Conservation (phyloP, 352 stramenopile genomes). For the Pythium dissotocum region DNA sequence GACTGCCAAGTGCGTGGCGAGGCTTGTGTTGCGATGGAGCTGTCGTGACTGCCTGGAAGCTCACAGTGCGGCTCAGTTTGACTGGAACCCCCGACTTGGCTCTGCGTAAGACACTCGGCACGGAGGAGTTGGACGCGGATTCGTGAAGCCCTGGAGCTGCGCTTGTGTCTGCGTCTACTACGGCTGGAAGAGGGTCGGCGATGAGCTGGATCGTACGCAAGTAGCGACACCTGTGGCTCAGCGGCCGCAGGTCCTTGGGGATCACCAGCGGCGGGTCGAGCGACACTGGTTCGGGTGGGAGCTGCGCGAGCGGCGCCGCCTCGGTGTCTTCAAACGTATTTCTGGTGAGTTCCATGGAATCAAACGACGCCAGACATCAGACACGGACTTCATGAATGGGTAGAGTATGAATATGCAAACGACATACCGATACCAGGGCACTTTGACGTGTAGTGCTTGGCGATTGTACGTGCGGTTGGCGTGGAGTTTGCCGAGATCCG, state of each 20-base stretch:
- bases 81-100: background rate
- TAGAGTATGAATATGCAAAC: background rate
- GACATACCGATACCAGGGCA: conserved; percentile 71
- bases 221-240: conserved; percentile 47
- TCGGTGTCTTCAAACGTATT: conserved; percentile 59
- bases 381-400: background rate
- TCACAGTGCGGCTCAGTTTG: conserved; percentile 20
- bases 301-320: conserved; percentile 33
- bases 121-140: background rate
- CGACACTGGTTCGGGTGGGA: conserved; percentile 40
- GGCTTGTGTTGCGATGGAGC: background rate
- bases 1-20: background rate
- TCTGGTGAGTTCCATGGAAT: conserved; percentile 19
- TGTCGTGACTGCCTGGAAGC: conserved; percentile 5
- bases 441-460: conserved; percentile 34
- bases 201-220: conserved; percentile 67
- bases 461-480: conserved; percentile 24
- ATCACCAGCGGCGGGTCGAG: conserved; percentile 62
- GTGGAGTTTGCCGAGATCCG: conserved; percentile 25
- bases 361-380: conserved; percentile 1
- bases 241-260: conserved; percentile 49
- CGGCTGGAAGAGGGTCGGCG: conserved; percentile 7
- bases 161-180: background rate
- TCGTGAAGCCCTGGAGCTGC: background rate
- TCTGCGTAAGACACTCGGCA: background rate